These are phyloP conservation scores for Colletotrichum aenigma DNA, from an alignment of 2,329 filamentous ascomycete species.

Conservation along the genomic window DNA sequence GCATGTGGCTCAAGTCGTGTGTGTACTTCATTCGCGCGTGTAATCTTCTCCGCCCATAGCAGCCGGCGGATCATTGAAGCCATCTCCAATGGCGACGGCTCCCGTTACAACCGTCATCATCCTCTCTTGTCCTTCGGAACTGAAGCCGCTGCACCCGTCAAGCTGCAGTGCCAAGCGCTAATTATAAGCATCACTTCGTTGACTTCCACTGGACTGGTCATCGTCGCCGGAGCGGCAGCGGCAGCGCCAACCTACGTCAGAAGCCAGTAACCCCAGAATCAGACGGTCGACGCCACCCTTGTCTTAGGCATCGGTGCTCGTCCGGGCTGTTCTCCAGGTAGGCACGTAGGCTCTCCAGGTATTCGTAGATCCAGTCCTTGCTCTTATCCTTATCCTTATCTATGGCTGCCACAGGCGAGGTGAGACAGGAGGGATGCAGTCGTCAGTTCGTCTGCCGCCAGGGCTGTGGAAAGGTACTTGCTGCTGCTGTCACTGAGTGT, in stretches of 20 bases:
- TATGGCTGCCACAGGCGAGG: not conserved
- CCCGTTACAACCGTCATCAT: not conserved
- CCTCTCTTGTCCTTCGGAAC: not conserved
- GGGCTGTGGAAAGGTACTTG: not conserved
- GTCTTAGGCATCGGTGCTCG: not conserved
- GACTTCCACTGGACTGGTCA: not conserved
- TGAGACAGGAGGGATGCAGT: conserved; percentile 6
- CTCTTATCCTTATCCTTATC: not conserved
- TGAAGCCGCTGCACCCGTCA: not conserved
- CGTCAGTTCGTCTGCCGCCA: not conserved
- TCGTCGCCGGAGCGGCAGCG: not conserved
- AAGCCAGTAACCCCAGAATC: not conserved
- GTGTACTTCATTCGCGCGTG: not conserved
- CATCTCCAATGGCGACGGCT: not conserved
- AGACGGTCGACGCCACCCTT: not conserved
- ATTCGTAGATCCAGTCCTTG: not conserved
- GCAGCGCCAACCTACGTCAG: not conserved
- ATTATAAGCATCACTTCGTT: not conserved
- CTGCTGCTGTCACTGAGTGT: not conserved
- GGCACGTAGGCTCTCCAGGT: not conserved
- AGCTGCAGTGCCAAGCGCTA: not conserved
- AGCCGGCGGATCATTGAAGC: not conserved
- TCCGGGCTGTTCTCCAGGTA: not conserved
- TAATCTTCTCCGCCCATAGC: not conserved
- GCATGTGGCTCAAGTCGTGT: not conserved